Conservation (phyloP, 2,329 filamentous ascomycete species). For the Pseudogymnoascus sp. region DNA sequence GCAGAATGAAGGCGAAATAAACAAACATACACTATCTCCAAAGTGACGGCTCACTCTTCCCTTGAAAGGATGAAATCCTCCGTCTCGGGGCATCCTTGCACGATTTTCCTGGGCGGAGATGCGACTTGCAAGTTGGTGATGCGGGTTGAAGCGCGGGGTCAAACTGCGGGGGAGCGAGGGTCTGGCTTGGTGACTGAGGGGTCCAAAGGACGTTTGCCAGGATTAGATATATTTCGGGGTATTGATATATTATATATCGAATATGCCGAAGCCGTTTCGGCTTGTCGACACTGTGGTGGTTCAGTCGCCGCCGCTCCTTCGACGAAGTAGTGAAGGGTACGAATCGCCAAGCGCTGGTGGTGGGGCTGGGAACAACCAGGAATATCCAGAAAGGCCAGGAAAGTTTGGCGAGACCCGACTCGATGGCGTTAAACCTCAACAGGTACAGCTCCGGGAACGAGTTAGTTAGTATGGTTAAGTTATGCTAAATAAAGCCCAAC, state of each 20-base stretch:
- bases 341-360: slow-evolving; percentile 3
- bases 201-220: background rate
- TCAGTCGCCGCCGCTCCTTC: slow-evolving; percentile 9
- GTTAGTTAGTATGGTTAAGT: background rate
- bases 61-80: slow-evolving; percentile 47
- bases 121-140: slow-evolving; percentile 2
- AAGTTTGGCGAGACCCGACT: slow-evolving; percentile 6
- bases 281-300: slow-evolving; percentile 5
- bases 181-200: background rate
- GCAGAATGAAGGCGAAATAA: slow-evolving; percentile 1
- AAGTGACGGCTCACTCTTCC: slow-evolving; percentile 46
- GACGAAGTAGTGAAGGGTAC: slow-evolving; percentile 3
- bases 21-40: slow-evolving; percentile 40
- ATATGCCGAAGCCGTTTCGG: slow-evolving; percentile 4
- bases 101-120: background rate
- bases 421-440: slow-evolving; percentile 5
- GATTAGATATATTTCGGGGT: background rate
- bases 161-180: background rate
- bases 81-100: slow-evolving; percentile 26
- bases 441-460: slow-evolving; percentile 5
- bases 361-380: slow-evolving; percentile 3
- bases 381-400: slow-evolving; percentile 1
- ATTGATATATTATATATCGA: slow-evolving; percentile 2
- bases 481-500: slow-evolving; percentile 5
- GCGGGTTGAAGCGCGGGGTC: slow-evolving; percentile 3